Evolutionary conservation across 352 stramenopile genomes (phyloP), one percentile per base, ranked within the genome.

Genomic region (Globisporangium cederbergense): DNA sequence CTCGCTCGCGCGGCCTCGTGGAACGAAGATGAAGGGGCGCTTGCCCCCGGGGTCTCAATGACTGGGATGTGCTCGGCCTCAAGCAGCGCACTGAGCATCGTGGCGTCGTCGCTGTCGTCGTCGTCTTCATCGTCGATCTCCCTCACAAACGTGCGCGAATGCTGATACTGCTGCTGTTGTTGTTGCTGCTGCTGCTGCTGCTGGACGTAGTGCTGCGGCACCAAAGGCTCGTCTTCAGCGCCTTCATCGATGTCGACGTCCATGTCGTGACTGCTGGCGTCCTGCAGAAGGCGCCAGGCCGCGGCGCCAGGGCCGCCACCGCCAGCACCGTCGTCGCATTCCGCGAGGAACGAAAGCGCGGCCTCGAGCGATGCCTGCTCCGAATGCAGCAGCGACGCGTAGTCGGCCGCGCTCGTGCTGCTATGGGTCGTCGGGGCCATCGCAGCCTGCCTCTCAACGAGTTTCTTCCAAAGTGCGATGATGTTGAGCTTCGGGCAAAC

Each of bases 261-360:
- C 51, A 58, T 43, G 10, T 73, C 63, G 18, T 72, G 64, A 30
- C 73, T 62, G 52, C 71, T 70, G 16, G 66, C 75, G 28, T 71
- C 68, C 20, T 77, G 62, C 56, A 78, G 64, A 42, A 81, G 54
- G 9, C 74, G 74, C 58, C 71, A 81, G 60, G 77, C 72, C 8
- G 60, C 50, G 30, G 60, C 50, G 25, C 68, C 71, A 4, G 58
- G 63, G 66, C 73, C 66, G 45, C 71, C 73, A 28, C 64, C 60
- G 49, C 68, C 62, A 45, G 69, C 72, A 45, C 71, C 61, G 60
- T 64, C 73, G 30, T 77, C 68, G 64, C 68, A 75, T 32, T 81
- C 71, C 4, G 66, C 67, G 40, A 83, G 60, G 51, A 83, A 59
- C n/a, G 68, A 65, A 53, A 83, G 69, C 30, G 74, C 73, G 49